phyloP scores from a whole-genome alignment of 2,329 filamentous ascomycete genomes.

The Colletotrichum sp. region DNA sequence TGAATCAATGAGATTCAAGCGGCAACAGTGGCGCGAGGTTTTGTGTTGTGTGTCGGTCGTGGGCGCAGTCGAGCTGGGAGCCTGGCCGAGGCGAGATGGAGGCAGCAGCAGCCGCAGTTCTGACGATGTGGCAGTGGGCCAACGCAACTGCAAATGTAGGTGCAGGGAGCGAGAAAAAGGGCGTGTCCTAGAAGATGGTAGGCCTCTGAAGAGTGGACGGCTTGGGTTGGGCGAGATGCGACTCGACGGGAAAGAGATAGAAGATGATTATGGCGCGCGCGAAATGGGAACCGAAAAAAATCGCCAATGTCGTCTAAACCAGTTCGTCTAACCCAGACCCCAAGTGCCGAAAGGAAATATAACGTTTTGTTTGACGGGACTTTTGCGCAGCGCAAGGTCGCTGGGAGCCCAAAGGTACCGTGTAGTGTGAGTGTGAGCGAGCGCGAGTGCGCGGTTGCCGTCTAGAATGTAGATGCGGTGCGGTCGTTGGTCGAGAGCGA shows the following conservation, averaged over 20 bases:
- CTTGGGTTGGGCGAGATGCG: not conserved
- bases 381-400: conserved; percentile 9
- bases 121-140: not conserved
- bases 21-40: not conserved
- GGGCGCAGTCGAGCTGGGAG: not conserved
- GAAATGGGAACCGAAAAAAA: conserved; percentile 18
- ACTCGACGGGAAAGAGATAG: not conserved
- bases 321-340: conserved; percentile 42
- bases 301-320: conserved; percentile 38
- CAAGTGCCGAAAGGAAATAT: conserved; percentile 30
- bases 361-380: conserved; percentile 18
- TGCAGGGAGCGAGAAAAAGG: not conserved
- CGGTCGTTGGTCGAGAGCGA: conserved; percentile 24
- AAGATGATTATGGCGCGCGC: conserved; percentile 21
- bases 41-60: not conserved
- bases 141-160: not conserved
- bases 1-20: not conserved
- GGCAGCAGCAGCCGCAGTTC: not conserved
- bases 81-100: not conserved
- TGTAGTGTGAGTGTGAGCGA: not conserved
- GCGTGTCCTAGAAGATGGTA: not conserved
- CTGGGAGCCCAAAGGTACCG: not conserved
- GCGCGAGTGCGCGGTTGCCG: conserved; percentile 2
- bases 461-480: conserved; percentile 3
- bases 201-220: not conserved